Evolutionary conservation across 2,329 filamentous ascomycete genomes (phyloP).

Genomic region (Aspergillus hiratsukae): DNA sequence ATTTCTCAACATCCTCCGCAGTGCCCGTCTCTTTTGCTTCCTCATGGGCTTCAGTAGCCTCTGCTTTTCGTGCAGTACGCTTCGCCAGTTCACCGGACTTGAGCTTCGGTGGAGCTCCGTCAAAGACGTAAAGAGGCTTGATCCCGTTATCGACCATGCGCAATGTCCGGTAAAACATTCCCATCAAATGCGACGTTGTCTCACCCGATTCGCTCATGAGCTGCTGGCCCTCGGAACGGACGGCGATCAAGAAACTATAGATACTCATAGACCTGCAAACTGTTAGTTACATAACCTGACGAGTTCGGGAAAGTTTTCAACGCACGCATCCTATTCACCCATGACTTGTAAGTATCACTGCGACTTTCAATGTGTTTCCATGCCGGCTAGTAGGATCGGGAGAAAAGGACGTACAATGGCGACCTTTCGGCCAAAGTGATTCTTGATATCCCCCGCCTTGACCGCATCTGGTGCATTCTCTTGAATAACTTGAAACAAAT

Average conservation of each 20-base stretch:
- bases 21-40: constrained; percentile 97
- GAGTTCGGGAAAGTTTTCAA: constrained; percentile 2
- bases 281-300: constrained; percentile 13
- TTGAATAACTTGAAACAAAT: constrained; percentile 75
- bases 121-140: constrained; percentile 97
- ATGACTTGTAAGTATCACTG: constrained; percentile 3
- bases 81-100: constrained; percentile 97
- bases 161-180: constrained; percentile 97
- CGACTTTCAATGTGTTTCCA: not conserved
- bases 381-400: not conserved
- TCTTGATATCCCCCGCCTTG: constrained; percentile 97
- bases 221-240: constrained; percentile 93
- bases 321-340: constrained; percentile 53
- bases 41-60: constrained; percentile 83
- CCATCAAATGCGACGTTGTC: constrained; percentile 97
- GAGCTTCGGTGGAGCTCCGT: constrained; percentile 92
- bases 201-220: constrained; percentile 92
- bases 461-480: constrained; percentile 93
- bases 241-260: constrained; percentile 97
- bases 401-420: constrained; percentile 65
- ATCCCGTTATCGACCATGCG: constrained; percentile 99
- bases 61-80: constrained; percentile 89
- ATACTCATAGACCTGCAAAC: constrained; percentile 82
- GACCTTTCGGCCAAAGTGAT: constrained; percentile 96
- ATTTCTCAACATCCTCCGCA: constrained; percentile 96